A percentile compares a stretch with the other conserved stretches of the same genome.
Conservation (phyloP, 352 stramenopile genomes). For the Globisporangium heterothallicum region DNA sequence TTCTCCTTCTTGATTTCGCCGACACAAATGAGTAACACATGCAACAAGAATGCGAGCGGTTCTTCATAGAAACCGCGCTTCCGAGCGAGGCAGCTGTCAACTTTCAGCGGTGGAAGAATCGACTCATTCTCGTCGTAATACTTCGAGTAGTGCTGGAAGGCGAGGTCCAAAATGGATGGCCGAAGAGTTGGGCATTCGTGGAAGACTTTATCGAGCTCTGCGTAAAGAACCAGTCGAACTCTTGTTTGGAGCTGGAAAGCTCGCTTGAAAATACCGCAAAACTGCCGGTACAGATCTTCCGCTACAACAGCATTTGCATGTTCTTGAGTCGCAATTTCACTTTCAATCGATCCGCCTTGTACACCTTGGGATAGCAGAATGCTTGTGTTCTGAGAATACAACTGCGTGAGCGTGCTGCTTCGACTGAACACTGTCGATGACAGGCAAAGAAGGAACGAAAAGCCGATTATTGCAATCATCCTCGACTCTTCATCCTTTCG, state of each 20-base stretch:
- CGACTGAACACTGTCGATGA: slow-evolving; percentile 35
- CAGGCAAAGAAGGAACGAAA: slow-evolving; percentile 34
- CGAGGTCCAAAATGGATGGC: slow-evolving; percentile 36
- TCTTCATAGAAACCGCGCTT: slow-evolving; percentile 34
- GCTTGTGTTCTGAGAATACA: slow-evolving; percentile 46
- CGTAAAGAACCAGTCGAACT: slow-evolving; percentile 45
- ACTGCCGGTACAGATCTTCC: slow-evolving; percentile 54
- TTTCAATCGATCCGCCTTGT: slow-evolving; percentile 5
- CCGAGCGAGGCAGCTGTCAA: slow-evolving; percentile 30
- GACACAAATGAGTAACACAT: slow-evolving; percentile 31
- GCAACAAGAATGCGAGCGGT: slow-evolving; percentile 32
- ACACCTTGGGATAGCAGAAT: slow-evolving; percentile 29
- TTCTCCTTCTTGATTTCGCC: slow-evolving; percentile 15
- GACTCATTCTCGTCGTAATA: slow-evolving; percentile 47
- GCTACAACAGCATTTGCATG: slow-evolving; percentile 32
- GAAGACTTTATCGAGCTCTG: slow-evolving; percentile 35
- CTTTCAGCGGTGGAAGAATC: slow-evolving; percentile 37
- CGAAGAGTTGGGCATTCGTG: slow-evolving; percentile 36
- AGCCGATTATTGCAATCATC: slow-evolving; percentile 44
- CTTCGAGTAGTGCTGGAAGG: slow-evolving; percentile 34
- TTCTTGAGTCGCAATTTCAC: slow-evolving; percentile 32
- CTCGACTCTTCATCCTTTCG: slow-evolving; percentile 42
- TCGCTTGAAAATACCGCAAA: slow-evolving; percentile 45
- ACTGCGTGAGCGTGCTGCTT: slow-evolving; percentile 32
- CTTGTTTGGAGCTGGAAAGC: slow-evolving; percentile 39